Evolutionary conservation across 225 moss, liverwort and hornwort genomes (phyloP), one percentile per base, ranked within the genome.

Genomic region (Pleurozium schreberi): DNA sequence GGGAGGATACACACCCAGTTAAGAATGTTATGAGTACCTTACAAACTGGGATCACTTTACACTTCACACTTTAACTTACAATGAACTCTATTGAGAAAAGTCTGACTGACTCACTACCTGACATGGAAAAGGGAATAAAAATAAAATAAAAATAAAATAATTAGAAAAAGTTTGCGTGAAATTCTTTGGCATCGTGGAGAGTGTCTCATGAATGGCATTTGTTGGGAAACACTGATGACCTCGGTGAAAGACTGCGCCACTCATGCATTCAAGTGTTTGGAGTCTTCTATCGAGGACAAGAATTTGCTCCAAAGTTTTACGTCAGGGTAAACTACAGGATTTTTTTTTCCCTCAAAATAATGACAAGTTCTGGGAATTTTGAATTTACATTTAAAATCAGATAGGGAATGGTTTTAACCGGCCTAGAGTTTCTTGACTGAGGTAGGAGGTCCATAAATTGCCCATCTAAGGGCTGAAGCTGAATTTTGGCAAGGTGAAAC

Each of bases 281-380:
- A n/a, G 7, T 12, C 6, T n/a, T 22, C 4, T n/a, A 22, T 0
- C 0, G 1, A 68, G 22, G n/a, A 22, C 22, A 38, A 68, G n/a
- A 20, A 12, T n/a, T 38, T 21, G 20, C 21, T 38, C 38, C 21
- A 38, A 38, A 67, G 38, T 67, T 67, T 67, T 20, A 38, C 1
- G 3, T 21, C 38, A 68, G 0, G 11, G 0, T n/a, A n/a, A n/a
- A 34, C 19, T 0, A 4, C 6, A 36, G 5, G 36, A 36, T 68
- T 22, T 12, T 7, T 68, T 68, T n/a, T 34, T 19, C 12, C n/a
- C 13, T n/a, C n/a, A n/a, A n/a, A n/a, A 22, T 0, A n/a, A 68
- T 38, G 11, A 68, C 2, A 68, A n/a, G 67, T 4, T 12, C 22
- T n/a, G 13, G 20, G 40, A 68, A 12, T 68, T 68, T 21, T n/a